Evolutionary conservation across 1,284 basidiomycete species (phyloP).

Genomic region (Peniophora sp.): DNA sequence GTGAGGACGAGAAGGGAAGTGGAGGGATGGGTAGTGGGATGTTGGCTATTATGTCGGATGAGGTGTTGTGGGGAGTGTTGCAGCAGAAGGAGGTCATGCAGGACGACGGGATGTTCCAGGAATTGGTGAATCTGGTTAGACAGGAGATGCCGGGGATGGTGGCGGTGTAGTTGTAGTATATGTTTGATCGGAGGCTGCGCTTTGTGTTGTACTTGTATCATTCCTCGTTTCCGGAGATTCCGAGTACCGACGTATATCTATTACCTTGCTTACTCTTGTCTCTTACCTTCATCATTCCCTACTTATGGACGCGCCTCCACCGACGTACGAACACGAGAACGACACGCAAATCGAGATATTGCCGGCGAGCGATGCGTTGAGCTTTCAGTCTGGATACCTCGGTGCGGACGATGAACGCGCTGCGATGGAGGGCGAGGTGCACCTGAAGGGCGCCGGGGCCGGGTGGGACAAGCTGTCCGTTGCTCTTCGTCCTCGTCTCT

Average conservation of each 20-base stretch:
- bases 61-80: conserved; percentile 58
- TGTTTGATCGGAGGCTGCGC: conserved; percentile 1
- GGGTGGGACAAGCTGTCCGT: conserved; percentile 66
- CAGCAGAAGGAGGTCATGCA: conserved; percentile 52
- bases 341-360: conserved; percentile 54
- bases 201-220: too few relatives aligned
- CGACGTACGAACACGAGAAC: conserved; percentile 27
- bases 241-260: too few relatives aligned
- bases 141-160: conserved; percentile 31
- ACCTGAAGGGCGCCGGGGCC: conserved; percentile 58
- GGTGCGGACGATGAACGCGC: conserved; percentile 73
- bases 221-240: neutral
- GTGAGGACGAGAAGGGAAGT: conserved; percentile 53
- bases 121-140: conserved; percentile 68
- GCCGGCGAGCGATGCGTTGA: conserved; percentile 54
- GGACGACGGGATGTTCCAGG: conserved; percentile 63
- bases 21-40: conserved; percentile 67
- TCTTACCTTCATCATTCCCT: conserved; percentile 4
- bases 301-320: conserved; percentile 23
- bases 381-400: conserved; percentile 75
- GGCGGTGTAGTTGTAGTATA: neutral
- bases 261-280: neutral
- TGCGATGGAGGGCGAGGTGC: conserved; percentile 75
- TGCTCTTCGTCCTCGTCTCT: conserved; percentile 3
- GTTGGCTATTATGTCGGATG: conserved; percentile 64